Evolutionary conservation across 768 basidiomycete genomes (phyloP).

Genomic region (Collybia mongolica): DNA sequence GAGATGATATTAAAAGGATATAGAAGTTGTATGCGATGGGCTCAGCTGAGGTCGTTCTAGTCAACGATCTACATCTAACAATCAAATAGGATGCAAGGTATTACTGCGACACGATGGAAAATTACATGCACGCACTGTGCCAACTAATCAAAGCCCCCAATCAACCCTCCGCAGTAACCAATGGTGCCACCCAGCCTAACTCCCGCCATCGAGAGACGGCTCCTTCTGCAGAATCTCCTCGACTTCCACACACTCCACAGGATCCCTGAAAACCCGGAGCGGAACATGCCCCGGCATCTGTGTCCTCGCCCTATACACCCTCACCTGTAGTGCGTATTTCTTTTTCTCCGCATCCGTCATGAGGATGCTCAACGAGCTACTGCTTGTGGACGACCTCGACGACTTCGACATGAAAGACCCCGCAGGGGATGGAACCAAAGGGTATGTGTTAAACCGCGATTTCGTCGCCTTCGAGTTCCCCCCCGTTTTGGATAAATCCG

Average conservation of each 20-base stretch:
- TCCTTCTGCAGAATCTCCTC: constrained; percentile 36
- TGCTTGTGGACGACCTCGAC: constrained; percentile 5
- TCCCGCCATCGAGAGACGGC: not conserved
- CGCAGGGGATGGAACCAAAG: not conserved
- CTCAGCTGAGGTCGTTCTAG: no score
- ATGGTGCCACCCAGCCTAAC: no score
- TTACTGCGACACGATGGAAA: no score
- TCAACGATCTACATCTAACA: no score
- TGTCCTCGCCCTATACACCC: constrained; percentile 62
- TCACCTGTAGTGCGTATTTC: constrained; percentile 56
- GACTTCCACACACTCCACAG: constrained; percentile 69
- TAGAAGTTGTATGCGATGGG: not conserved
- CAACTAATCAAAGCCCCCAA: no score
- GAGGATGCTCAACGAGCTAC: constrained; percentile 3
- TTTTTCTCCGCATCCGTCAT: constrained; percentile 54
- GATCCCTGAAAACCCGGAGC: constrained; percentile 66
- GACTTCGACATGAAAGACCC: constrained; percentile 8
- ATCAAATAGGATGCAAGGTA: no score
- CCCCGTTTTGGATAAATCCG: not conserved
- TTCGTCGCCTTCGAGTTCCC: constrained; percentile 9
- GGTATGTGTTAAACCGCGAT: not conserved
- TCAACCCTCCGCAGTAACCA: no score
- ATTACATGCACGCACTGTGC: no score
- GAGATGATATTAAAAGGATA: not conserved
- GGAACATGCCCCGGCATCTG: constrained; percentile 55